Percentiles rank a stretch among this genome's conserved stretches.
Conservation (phyloP, 2,329 filamentous ascomycete species). For the Pseudomassariella vexata region DNA sequence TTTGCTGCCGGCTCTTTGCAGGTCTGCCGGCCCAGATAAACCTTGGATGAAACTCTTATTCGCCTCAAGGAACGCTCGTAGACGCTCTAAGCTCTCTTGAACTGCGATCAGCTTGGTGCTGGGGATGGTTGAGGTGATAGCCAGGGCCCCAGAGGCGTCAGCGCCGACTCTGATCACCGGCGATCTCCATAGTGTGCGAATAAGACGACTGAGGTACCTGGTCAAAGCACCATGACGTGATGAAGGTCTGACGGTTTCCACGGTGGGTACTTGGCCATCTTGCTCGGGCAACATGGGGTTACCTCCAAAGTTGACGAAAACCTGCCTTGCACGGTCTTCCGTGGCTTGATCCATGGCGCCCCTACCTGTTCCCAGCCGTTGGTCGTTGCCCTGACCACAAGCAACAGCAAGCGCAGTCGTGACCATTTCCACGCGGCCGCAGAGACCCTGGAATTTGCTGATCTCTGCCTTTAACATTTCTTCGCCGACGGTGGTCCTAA, state of each 20-base stretch:
- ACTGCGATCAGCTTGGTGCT: conserved; percentile 65
- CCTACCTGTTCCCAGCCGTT: conserved; percentile 63
- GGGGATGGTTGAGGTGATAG: conserved; percentile 62
- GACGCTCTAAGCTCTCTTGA: conserved; percentile 72
- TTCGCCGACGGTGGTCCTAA: conserved; percentile 66
- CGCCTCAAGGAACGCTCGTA: conserved; percentile 76
- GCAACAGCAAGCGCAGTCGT: conserved; percentile 90
- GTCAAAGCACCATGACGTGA: conserved; percentile 84
- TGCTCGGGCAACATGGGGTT: conserved; percentile 77
- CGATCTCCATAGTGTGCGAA: conserved; percentile 83
- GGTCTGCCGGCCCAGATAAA: conserved; percentile 79
- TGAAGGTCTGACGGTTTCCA: conserved; percentile 81
- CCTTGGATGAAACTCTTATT: conserved; percentile 93
- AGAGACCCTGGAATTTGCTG: conserved; percentile 76
- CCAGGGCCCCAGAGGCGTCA: conserved; percentile 51
- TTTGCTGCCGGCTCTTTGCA: conserved; percentile 71
- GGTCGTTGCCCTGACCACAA: conserved; percentile 84
- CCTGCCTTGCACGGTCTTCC: conserved; percentile 75
- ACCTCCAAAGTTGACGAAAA: conserved; percentile 89
- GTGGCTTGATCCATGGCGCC: conserved; percentile 78
- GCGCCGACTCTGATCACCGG: conserved; percentile 57
- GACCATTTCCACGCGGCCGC: conserved; percentile 83
- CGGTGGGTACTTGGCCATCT: conserved; percentile 63
- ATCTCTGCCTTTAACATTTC: conserved; percentile 79
- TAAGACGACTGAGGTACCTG: conserved; percentile 80